Conservation (phyloP, 306 rosid genomes). For the Prunus salicina region DNA sequence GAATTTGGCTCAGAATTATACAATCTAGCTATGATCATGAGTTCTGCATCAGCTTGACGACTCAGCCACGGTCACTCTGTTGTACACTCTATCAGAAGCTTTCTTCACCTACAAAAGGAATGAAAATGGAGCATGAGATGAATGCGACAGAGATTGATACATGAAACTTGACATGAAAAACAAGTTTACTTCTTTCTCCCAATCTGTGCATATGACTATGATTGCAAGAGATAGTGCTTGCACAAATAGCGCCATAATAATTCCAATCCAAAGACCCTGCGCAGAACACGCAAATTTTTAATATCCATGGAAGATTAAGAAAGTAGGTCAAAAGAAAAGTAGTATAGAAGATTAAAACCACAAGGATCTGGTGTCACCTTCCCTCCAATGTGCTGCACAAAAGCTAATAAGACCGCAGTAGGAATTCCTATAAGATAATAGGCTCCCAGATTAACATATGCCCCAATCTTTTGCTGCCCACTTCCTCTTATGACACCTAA, state of each 20-base stretch:
- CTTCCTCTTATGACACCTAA: constrained; percentile 32
- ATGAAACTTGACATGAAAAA: background rate
- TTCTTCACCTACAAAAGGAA: constrained; percentile 28
- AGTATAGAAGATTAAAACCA: background rate
- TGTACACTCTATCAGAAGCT: constrained; percentile 27
- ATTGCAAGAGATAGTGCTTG: constrained; percentile 20
- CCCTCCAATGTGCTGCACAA: constrained; percentile 32
- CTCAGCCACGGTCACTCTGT: background rate
- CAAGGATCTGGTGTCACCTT: constrained; percentile 13
- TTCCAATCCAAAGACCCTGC: constrained; percentile 39
- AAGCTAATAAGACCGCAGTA: constrained; percentile 25
- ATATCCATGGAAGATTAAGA: background rate
- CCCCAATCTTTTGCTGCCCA: constrained; percentile 36
- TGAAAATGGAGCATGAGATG: background rate
- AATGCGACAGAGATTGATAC: background rate
- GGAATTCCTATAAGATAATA: constrained; percentile 36
- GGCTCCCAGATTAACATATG: constrained; percentile 33
- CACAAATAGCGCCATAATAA: constrained; percentile 20
- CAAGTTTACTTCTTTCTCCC: constrained; percentile 26
- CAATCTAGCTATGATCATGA: no score
- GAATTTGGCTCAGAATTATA: no score
- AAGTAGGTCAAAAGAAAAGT: background rate
- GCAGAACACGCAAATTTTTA: background rate
- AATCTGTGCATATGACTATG: constrained; percentile 19
- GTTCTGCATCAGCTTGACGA: background rate